A percentile compares a stretch with the other conserved stretches of the same genome.
phyloP scores from a whole-genome alignment of 2,329 filamentous ascomycete species.

The Phialophora verrucosa region DNA sequence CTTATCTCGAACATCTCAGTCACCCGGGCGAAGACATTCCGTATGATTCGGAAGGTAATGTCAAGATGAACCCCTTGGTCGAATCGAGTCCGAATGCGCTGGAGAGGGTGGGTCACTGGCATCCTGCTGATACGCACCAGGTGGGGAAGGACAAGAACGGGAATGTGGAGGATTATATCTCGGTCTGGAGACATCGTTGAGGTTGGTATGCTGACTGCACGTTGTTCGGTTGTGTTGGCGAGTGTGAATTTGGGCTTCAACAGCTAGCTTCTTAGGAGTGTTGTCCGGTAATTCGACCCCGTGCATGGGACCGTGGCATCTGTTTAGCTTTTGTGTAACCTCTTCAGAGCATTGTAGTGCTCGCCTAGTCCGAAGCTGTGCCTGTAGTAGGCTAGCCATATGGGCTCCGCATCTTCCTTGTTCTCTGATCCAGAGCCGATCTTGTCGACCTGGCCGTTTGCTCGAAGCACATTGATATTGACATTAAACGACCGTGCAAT shows the following conservation, averaged over 20 bases:
- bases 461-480: conserved; percentile 82
- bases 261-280: background rate
- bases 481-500: conserved; percentile 80
- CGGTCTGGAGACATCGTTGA: conserved; percentile 50
- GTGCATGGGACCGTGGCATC: background rate
- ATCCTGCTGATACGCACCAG: conserved; percentile 62
- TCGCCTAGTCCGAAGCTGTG: conserved; percentile 94
- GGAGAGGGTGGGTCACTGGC: conserved; percentile 60
- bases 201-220: background rate
- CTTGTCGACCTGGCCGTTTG: conserved; percentile 76
- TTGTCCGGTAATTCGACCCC: background rate
- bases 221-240: background rate
- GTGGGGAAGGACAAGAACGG: conserved; percentile 56
- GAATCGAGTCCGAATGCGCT: conserved; percentile 49
- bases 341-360: conserved; percentile 89
- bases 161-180: conserved; percentile 50
- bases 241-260: conserved; percentile 10
- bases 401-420: conserved; percentile 46
- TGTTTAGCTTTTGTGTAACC: conserved; percentile 21
- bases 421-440: conserved; percentile 62
- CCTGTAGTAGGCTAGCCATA: conserved; percentile 95
- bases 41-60: conserved; percentile 63
- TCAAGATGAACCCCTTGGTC: conserved; percentile 56
- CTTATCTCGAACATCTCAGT: conserved; percentile 74
- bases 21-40: conserved; percentile 70